Percentiles rank a stretch among this genome's conserved stretches.
phyloP scores from a whole-genome alignment of 805 yeast species.

The Pichia manshurica region DNA sequence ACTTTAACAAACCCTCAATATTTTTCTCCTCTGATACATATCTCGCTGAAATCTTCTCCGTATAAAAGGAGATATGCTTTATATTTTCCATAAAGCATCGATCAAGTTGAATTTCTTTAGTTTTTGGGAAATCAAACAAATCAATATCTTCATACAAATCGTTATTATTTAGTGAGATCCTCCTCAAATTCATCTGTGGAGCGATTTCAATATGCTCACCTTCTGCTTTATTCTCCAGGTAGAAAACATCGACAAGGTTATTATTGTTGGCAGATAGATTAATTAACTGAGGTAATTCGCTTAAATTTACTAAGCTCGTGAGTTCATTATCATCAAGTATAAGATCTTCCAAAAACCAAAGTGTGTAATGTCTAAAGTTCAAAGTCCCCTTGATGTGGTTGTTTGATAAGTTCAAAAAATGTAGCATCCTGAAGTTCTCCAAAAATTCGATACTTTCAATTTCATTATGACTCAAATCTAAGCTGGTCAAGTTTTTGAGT shows the following conservation, averaged over 20 bases:
- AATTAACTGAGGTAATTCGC: slow-evolving; percentile 32
- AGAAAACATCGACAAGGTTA: slow-evolving; percentile 20
- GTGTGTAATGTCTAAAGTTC: slow-evolving; percentile 31
- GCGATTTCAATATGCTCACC: slow-evolving; percentile 33
- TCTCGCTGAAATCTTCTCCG: slow-evolving; percentile 41
- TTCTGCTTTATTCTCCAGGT: slow-evolving; percentile 15
- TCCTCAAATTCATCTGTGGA: slow-evolving; percentile 13
- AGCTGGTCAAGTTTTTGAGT: slow-evolving; percentile 38
- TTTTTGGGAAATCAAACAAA: slow-evolving; percentile 31
- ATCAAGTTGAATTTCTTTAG: slow-evolving; percentile 42
- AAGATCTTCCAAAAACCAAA: slow-evolving; percentile 40
- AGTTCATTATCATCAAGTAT: slow-evolving; percentile 40
- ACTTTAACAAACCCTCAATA: slow-evolving; percentile 18
- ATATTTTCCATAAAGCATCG: slow-evolving; percentile 30
- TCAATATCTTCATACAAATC: slow-evolving; percentile 16
- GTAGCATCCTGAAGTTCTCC: slow-evolving; percentile 34
- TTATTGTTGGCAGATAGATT: slow-evolving; percentile 41
- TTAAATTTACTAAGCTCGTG: slow-evolving; percentile 31
- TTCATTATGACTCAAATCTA: slow-evolving; percentile 35
- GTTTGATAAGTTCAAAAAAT: slow-evolving; percentile 35
- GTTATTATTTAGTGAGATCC: slow-evolving; percentile 12
- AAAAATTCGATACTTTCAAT: slow-evolving; percentile 35
- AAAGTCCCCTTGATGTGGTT: slow-evolving; percentile 37
- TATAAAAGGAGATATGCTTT: slow-evolving; percentile 28
- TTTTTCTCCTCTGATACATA: slow-evolving; percentile 27